Conservation (phyloP, 495 filamentous ascomycete genomes). For the Aspergillus saccharolyticus region DNA sequence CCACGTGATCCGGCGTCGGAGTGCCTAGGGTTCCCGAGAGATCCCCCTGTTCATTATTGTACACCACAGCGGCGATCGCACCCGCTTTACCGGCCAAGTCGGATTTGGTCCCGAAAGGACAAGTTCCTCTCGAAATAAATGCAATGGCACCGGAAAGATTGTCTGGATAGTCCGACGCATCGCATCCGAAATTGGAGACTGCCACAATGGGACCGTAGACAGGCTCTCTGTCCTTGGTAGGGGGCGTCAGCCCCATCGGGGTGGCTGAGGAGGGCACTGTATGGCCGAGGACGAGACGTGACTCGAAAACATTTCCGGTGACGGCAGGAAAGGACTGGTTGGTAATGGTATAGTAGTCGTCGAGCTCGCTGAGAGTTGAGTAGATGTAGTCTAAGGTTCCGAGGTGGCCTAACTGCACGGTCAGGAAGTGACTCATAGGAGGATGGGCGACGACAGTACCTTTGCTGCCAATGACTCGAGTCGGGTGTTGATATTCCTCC, state of each 20-base stretch:
- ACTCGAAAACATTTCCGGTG: conserved; percentile 53
- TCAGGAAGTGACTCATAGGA: conserved; percentile 6
- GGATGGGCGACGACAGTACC: conserved; percentile 31
- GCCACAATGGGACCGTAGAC: conserved; percentile 18
- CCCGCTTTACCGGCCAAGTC: conserved; percentile 51
- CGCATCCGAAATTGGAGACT: conserved; percentile 49
- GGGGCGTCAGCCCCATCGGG: conserved; percentile 56
- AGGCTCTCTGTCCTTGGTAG: conserved; percentile 51
- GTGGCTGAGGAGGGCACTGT: conserved; percentile 44
- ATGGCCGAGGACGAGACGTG: conserved; percentile 50
- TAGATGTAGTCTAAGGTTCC: conserved; percentile 58
- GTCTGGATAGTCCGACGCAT: conserved; percentile 42
- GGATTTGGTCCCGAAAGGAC: conserved; percentile 57
- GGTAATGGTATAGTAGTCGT: conserved; percentile 53
- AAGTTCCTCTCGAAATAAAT: conserved; percentile 52
- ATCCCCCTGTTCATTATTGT: conserved; percentile 48
- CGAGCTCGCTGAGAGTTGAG: conserved; percentile 40
- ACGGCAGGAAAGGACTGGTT: conserved; percentile 57
- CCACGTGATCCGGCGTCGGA: conserved; percentile 48
- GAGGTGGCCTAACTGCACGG: conserved; percentile 43
- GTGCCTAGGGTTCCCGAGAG: conserved; percentile 50
- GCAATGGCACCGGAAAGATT: conserved; percentile 47
- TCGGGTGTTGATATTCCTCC: conserved; percentile 55
- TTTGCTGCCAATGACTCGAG: conserved; percentile 57
- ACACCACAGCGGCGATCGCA: conserved; percentile 56